phyloP scores from a whole-genome alignment of 2,329 filamentous ascomycete genomes.

The Fusarium buxicola region DNA sequence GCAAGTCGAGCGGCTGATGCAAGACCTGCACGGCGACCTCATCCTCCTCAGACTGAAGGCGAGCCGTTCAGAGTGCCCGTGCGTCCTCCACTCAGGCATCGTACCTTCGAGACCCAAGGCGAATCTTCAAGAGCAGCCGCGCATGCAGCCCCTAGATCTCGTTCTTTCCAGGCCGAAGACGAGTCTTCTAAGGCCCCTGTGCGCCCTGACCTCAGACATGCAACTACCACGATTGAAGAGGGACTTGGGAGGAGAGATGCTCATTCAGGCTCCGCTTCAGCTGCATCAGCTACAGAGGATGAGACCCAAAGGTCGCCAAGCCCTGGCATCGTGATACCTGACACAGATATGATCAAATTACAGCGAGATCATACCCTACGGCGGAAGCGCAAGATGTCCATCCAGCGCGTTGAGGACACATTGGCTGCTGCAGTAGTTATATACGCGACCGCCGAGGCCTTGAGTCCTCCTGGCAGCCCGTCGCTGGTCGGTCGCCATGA shows the following conservation, averaged over 20 bases:
- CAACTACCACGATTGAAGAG: conserved; percentile 21
- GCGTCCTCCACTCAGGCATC: conserved; percentile 20
- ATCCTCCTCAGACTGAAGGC: conserved; percentile 22
- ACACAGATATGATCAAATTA: conserved; percentile 53
- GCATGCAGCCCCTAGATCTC: conserved; percentile 12
- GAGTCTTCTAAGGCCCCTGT: conserved; percentile 24
- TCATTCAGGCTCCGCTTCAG: conserved; percentile 14
- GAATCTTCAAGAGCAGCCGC: conserved; percentile 23
- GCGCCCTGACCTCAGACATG: conserved; percentile 31
- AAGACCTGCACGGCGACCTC: conserved; percentile 21
- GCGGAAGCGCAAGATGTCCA: conserved; percentile 58
- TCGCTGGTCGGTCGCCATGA: conserved; percentile 37
- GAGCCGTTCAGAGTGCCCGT: conserved; percentile 23
- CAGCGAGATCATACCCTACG: conserved; percentile 58
- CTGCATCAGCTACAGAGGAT: conserved; percentile 15
- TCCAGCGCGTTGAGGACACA: conserved; percentile 62
- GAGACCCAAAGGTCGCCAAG: conserved; percentile 52
- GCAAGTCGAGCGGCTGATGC: conserved; percentile 34
- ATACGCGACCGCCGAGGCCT: conserved; percentile 62
- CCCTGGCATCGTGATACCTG: conserved; percentile 60
- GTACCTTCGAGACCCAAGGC: conserved; percentile 15
- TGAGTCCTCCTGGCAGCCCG: conserved; percentile 57
- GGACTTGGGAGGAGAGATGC: conserved; percentile 32
- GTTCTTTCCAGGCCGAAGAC: conserved; percentile 33
- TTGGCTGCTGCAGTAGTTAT: conserved; percentile 66